Base-by-base conservation (phyloP, 2,329 filamentous ascomycete species). In the Cytospora mali region DNA sequence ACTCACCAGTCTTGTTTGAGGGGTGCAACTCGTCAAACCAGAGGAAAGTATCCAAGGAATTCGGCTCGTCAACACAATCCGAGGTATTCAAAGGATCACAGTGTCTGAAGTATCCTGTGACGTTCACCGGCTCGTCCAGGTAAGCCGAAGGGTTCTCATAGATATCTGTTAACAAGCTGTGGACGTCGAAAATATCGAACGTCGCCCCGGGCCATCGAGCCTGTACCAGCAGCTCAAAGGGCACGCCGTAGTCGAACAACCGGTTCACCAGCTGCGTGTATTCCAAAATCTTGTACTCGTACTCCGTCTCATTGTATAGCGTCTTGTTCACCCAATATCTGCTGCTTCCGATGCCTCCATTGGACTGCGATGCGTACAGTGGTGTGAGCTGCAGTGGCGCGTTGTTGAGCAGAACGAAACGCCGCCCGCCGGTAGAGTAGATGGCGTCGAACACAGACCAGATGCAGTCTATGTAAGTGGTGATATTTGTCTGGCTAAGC, bases 1-100 rank as follows among this genome's bases (percentile, higher is more conserved):
- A 76, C 69, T 82, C 76, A 74, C 85, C 82, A 9, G 87, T 82
- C 74, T 85, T 84, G 74, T 87, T 81, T 31, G 86, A 87, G 0
- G 89, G 89, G 76, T 94, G 91, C 71, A 93, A 73, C 71, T 87
- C 84, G 74, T 94, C 90, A 69, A 81, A 82, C 88, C 90, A 93
- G 72, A 92, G 67, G 71, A 84, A 93, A 52, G 83, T 86, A 67
- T 89, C 84, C 35, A 79, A 73, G 35, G 79, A 77, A 4, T 78
- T 62, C 16, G 74, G 67, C 42, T 76, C 75, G 62, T 76, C 63
- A 5, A 70, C 70, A 66, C 82, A 85, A 5, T 71, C 65, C 5
- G 62, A 58, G 10, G 66, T 64, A 23, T 72, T 68, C 14, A 64
- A 62, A 1, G 71, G 61, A 27, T 72, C 57, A 69, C 89, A 92